These are phyloP conservation scores for Allium fistulosum DNA, from an alignment of 106 monocot genomes.

Conservation along the genomic window DNA sequence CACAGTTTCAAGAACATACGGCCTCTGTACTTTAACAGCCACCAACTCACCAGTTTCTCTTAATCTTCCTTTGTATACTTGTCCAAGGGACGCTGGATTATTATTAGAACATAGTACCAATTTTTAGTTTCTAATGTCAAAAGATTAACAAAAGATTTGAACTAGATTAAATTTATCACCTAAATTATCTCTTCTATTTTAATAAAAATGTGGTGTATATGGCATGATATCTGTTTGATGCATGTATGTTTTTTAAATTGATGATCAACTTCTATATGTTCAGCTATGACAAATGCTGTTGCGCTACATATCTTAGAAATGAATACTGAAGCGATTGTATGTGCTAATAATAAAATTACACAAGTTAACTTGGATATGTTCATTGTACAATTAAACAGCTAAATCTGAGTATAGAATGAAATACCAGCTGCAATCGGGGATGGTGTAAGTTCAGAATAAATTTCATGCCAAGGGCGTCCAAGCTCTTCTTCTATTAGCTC, in stretches of 20 bases:
- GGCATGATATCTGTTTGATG: too few relatives aligned
- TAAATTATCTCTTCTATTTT: neutral
- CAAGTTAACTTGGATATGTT: too few relatives aligned
- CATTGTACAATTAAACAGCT: too few relatives aligned
- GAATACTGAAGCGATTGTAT: too few relatives aligned
- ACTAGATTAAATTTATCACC: too few relatives aligned
- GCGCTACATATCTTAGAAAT: too few relatives aligned
- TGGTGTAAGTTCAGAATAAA: conserved; percentile 83
- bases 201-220: neutral
- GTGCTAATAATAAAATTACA: too few relatives aligned
- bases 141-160: neutral
- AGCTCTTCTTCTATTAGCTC: conserved; percentile 89
- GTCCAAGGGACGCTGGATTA: conserved; percentile 84
- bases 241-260: too few relatives aligned
- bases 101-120: neutral
- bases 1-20: conserved; percentile 96
- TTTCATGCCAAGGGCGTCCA: conserved; percentile 75
- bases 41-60: conserved; percentile 95
- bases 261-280: too few relatives aligned
- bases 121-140: too few relatives aligned
- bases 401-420: neutral
- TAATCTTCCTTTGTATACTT: conserved; percentile 94
- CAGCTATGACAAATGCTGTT: too few relatives aligned
- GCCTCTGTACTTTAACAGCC: conserved; percentile 96
- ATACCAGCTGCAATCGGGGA: conserved; percentile 99